Percentiles rank a stretch among this genome's conserved stretches.
Conservation (phyloP, 2,329 filamentous ascomycete species). For the Aspergillus puulaauensis region DNA sequence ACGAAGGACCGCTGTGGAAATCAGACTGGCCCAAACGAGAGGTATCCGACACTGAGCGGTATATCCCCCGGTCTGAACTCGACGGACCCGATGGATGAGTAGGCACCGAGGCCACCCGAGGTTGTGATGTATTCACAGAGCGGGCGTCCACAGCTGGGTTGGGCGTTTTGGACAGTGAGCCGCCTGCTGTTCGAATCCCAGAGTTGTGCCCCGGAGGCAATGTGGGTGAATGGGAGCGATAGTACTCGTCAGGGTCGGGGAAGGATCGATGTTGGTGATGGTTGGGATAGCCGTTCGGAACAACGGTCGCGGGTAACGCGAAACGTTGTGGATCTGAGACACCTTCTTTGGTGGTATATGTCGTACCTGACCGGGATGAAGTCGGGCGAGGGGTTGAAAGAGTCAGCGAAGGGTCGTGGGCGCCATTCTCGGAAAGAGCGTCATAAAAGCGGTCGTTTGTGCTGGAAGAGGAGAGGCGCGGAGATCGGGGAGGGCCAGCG, state of each 20-base stretch:
- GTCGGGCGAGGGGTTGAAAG: constrained; percentile 20
- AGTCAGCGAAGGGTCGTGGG: constrained; percentile 30
- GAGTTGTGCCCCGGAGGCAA: constrained; percentile 31
- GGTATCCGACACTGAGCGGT: constrained; percentile 35
- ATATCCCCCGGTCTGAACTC: constrained; percentile 22
- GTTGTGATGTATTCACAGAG: constrained; percentile 16
- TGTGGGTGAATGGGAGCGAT: constrained; percentile 45
- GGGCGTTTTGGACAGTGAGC: constrained; percentile 18
- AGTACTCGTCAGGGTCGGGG: constrained; percentile 53
- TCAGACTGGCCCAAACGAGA: constrained; percentile 20
- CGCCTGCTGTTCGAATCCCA: constrained; percentile 14
- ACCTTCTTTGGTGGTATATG: constrained; percentile 20
- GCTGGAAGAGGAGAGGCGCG: constrained; percentile 31
- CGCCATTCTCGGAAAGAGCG: constrained; percentile 19
- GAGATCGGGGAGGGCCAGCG: constrained; percentile 28
- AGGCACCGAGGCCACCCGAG: constrained; percentile 26
- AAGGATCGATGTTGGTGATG: constrained; percentile 26
- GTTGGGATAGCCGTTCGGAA: constrained; percentile 24
- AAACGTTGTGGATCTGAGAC: constrained; percentile 21
- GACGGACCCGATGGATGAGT: constrained; percentile 25
- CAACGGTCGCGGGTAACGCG: constrained; percentile 16
- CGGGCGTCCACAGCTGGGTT: constrained; percentile 23
- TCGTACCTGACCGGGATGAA: constrained; percentile 18
- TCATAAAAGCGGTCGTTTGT: constrained; percentile 25
- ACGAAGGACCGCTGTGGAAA: constrained; percentile 18